Conservation (phyloP, 2,329 filamentous ascomycete species). For the Pseudogymnoascus sp. region DNA sequence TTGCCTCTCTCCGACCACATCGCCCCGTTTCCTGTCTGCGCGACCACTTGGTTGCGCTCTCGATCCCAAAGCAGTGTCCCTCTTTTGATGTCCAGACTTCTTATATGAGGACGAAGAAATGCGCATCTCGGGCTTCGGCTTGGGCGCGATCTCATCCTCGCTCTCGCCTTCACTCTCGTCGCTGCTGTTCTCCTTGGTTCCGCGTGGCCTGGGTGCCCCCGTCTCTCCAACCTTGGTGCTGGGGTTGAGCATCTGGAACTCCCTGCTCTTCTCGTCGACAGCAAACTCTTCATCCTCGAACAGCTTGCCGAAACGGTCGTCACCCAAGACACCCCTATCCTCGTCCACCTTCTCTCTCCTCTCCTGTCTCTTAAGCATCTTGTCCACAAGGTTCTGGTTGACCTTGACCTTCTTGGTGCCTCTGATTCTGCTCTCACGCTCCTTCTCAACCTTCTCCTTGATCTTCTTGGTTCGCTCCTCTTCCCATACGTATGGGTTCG, state of each 20-base stretch:
- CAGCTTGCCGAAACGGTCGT: conserved; percentile 77
- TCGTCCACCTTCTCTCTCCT: conserved; percentile 50
- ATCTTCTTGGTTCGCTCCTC: conserved; percentile 86
- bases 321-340: conserved; percentile 62
- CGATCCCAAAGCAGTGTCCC: conserved; percentile 49
- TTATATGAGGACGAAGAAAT: conserved; percentile 62
- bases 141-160: conserved; percentile 33
- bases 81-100: conserved; percentile 44
- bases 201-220: conserved; percentile 36
- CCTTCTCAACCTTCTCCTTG: conserved; percentile 93
- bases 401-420: conserved; percentile 97
- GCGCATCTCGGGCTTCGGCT: conserved; percentile 43
- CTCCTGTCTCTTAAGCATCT: conserved; percentile 58
- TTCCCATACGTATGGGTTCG: conserved; percentile 89
- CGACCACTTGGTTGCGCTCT: conserved; percentile 43
- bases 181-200: conserved; percentile 29
- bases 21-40: conserved; percentile 38
- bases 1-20: conserved; percentile 55
- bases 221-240: conserved; percentile 52
- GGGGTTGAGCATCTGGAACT: conserved; percentile 84
- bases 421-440: conserved; percentile 87
- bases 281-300: conserved; percentile 92
- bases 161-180: conserved; percentile 38
- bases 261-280: conserved; percentile 80
- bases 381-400: conserved; percentile 75